Percentiles rank a stretch among this genome's conserved stretches.
Evolutionary conservation across 305 asterid species (phyloP).

Genomic region (Fraxinus ornus): DNA sequence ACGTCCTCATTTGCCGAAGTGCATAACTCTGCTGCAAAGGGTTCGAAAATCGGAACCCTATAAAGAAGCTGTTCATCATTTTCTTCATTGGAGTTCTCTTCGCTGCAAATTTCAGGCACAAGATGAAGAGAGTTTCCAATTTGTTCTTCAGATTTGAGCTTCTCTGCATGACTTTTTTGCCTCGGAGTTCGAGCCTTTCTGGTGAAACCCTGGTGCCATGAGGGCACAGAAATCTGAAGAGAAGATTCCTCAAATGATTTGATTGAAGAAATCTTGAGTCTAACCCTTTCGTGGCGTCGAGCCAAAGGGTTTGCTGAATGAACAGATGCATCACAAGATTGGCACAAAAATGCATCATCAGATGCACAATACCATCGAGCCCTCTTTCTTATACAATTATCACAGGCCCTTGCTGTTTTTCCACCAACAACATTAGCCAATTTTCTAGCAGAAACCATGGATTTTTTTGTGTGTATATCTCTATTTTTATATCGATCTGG

Average conservation of each 20-base stretch:
- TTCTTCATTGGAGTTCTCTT: slow-evolving; percentile 47
- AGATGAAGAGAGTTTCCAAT: slow-evolving; percentile 30
- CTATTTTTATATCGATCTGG: not conserved
- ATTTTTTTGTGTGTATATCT: not conserved
- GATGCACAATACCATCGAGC: slow-evolving; percentile 86
- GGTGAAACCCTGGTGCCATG: slow-evolving; percentile 70
- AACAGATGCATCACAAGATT: slow-evolving; percentile 66
- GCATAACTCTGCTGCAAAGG: slow-evolving; percentile 45
- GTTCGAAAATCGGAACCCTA: slow-evolving; percentile 71
- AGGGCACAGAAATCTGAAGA: slow-evolving; percentile 28
- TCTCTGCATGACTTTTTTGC: slow-evolving; percentile 24
- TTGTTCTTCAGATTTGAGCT: slow-evolving; percentile 1
- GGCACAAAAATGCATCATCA: slow-evolving; percentile 85
- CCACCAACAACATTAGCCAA: slow-evolving; percentile 59
- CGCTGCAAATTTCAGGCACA: slow-evolving; percentile 68
- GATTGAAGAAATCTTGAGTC: slow-evolving; percentile 46
- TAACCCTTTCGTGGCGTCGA: slow-evolving; percentile 71
- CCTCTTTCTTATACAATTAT: slow-evolving; percentile 54
- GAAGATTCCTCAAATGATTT: slow-evolving; percentile 20
- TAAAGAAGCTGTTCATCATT: slow-evolving; percentile 65
- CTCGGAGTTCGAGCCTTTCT: slow-evolving; percentile 71
- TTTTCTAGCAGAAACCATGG: slow-evolving; percentile 42
- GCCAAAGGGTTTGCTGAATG: slow-evolving; percentile 83
- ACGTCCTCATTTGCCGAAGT: slow-evolving; percentile 28
- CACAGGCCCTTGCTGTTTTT: slow-evolving; percentile 74